These are phyloP conservation scores for Oryza longistaminata DNA, from an alignment of 176 grass and related monocot genomes.

Conservation along the genomic window DNA sequence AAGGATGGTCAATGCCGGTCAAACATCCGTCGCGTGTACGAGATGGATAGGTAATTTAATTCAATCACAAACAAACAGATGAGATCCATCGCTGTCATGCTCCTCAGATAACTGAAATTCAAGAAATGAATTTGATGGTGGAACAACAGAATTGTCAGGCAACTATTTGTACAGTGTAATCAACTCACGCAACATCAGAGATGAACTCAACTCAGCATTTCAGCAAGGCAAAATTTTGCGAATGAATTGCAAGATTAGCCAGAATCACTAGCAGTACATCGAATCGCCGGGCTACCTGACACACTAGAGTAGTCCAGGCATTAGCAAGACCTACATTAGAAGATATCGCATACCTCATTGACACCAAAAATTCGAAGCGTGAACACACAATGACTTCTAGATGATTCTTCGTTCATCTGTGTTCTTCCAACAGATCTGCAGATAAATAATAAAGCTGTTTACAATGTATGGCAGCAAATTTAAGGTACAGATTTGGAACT, in stretches of 20 bases:
- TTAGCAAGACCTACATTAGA: not conserved
- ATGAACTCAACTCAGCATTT: not conserved
- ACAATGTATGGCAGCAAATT: not conserved
- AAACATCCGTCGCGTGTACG: not conserved
- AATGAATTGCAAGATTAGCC: not conserved
- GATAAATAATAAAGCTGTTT: not conserved
- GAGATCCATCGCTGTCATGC: not conserved
- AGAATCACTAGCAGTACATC: not conserved
- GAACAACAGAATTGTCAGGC: not conserved
- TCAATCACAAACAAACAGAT: not conserved
- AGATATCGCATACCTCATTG: slow-evolving; percentile 62
- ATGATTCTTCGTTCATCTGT: slow-evolving; percentile 93
- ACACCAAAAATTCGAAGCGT: slow-evolving; percentile 76
- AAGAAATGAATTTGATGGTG: not conserved
- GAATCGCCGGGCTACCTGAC: not conserved
- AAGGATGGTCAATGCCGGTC: not conserved
- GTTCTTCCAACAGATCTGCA: slow-evolving; percentile 82
- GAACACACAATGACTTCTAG: slow-evolving; percentile 94
- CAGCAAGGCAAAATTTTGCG: not conserved
- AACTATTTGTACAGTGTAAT: not conserved
- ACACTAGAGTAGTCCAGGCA: not conserved
- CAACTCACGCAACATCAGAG: not conserved
- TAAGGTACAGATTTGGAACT: not conserved
- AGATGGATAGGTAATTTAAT: not conserved
- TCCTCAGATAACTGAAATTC: not conserved